A percentile compares a stretch with the other conserved stretches of the same genome.
Evolutionary conservation across 345 rosid species (phyloP).

Genomic region (Raphanus sativus): DNA sequence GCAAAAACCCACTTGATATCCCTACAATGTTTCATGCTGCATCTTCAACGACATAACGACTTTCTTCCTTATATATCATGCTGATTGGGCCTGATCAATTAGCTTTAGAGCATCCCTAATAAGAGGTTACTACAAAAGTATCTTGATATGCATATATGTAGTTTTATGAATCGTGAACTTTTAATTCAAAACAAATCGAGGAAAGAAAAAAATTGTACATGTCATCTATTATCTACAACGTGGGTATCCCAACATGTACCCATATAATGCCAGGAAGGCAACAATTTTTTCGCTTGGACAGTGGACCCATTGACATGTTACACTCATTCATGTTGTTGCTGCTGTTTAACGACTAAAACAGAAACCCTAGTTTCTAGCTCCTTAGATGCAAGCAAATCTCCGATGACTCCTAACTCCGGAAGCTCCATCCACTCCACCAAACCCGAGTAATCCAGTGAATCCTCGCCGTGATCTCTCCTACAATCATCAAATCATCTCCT

Average conservation of each 20-base stretch:
- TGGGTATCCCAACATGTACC: neutral
- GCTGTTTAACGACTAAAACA: constrained; percentile 63
- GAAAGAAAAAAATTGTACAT: neutral
- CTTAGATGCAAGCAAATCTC: constrained; percentile 62
- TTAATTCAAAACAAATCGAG: neutral
- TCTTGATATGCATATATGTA: too few species aligned
- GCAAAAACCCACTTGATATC: constrained; percentile 14
- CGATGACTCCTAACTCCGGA: constrained; percentile 64
- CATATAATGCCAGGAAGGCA: neutral
- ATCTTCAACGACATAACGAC: neutral
- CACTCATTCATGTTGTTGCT: constrained; percentile 30
- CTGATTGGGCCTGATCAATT: too few species aligned
- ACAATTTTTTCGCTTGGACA: neutral
- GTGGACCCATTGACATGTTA: constrained; percentile 9
- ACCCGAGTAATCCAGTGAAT: constrained; percentile 42
- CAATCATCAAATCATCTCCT: constrained; percentile 46
- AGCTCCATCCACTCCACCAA: constrained; percentile 61
- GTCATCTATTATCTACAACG: neutral
- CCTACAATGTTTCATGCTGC: constrained; percentile 80
- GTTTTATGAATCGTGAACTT: neutral
- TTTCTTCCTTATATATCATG: too few species aligned
- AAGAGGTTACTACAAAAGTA: too few species aligned
- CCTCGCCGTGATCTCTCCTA: constrained; percentile 50
- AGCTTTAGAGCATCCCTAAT: too few species aligned
- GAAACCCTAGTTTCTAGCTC: constrained; percentile 47